These are phyloP conservation scores for Madurella mycetomatis DNA, from an alignment of 2,329 filamentous ascomycete species.

Conservation along the genomic window DNA sequence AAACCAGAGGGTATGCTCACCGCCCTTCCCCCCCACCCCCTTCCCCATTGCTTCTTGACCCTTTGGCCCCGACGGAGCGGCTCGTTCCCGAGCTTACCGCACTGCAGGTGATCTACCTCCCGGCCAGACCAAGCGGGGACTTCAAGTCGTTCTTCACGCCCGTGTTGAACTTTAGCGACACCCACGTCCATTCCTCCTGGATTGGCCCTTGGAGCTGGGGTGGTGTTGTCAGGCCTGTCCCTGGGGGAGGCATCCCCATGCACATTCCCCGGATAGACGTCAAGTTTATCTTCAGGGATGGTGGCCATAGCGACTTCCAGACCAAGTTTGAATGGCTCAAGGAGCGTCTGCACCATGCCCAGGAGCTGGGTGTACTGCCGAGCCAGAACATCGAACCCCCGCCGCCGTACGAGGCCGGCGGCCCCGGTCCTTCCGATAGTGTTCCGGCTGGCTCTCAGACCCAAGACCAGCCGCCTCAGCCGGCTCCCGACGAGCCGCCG, in stretches of 20 bases:
- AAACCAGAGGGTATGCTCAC: conserved; percentile 67
- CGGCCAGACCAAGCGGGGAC: conserved; percentile 60
- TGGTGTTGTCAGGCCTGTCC: conserved; percentile 71
- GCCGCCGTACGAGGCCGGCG: conserved; percentile 72
- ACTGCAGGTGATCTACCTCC: conserved; percentile 78
- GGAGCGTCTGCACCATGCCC: conserved; percentile 75
- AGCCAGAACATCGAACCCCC: conserved; percentile 70
- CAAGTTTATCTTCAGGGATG: conserved; percentile 87
- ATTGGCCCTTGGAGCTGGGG: conserved; percentile 92
- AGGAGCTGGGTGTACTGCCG: conserved; percentile 67
- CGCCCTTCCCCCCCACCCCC: background rate
- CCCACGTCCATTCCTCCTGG: conserved; percentile 80
- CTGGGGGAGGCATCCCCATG: conserved; percentile 76
- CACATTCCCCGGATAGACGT: conserved; percentile 70
- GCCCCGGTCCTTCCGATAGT: conserved; percentile 25
- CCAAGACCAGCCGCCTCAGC: conserved; percentile 25
- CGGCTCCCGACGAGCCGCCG: conserved; percentile 68
- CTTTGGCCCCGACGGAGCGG: conserved; percentile 14
- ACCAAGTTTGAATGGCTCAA: conserved; percentile 77
- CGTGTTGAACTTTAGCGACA: conserved; percentile 82
- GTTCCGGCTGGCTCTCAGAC: conserved; percentile 1
- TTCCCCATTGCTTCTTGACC: conserved; percentile 20
- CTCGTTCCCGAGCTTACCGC: conserved; percentile 18
- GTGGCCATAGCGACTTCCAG: conserved; percentile 90
- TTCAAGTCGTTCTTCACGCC: conserved; percentile 88